Percentiles rank a stretch among this genome's conserved stretches.
Evolutionary conservation across 2,329 filamentous ascomycete genomes (phyloP).

Genomic region (Aspergillus sp.): DNA sequence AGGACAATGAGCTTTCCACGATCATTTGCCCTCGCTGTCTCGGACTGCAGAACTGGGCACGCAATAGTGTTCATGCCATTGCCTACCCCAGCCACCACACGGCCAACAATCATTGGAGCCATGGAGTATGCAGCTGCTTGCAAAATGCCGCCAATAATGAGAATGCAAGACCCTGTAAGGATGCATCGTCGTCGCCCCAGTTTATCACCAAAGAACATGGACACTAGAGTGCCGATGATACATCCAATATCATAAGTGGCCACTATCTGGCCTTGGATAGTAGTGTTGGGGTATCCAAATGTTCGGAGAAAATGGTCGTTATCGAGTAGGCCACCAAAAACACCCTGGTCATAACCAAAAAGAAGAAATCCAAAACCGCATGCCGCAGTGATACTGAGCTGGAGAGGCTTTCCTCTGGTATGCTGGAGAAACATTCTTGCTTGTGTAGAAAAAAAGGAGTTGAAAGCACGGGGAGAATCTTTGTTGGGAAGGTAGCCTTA

Average conservation of each 20-base stretch:
- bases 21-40: not conserved
- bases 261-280: not conserved
- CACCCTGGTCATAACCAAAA: not conserved
- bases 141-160: not conserved
- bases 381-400: no score
- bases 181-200: not conserved
- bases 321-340: not conserved
- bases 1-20: not conserved
- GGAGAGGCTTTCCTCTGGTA: no score
- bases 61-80: not conserved
- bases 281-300: no score
- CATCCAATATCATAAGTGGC: not conserved
- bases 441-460: no score
- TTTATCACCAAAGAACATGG: not conserved
- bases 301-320: not conserved
- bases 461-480: fast-evolving
- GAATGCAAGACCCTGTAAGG: not conserved
- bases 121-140: not conserved
- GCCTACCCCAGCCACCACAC: not conserved
- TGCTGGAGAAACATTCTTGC: no score
- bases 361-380: not conserved
- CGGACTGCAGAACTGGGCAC: not conserved
- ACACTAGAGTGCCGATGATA: not conserved
- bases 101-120: not conserved
- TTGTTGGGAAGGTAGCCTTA: no score